Evolutionary conservation across 108 stramenopile species (phyloP).

Genomic region (Nitzschia palea): DNA sequence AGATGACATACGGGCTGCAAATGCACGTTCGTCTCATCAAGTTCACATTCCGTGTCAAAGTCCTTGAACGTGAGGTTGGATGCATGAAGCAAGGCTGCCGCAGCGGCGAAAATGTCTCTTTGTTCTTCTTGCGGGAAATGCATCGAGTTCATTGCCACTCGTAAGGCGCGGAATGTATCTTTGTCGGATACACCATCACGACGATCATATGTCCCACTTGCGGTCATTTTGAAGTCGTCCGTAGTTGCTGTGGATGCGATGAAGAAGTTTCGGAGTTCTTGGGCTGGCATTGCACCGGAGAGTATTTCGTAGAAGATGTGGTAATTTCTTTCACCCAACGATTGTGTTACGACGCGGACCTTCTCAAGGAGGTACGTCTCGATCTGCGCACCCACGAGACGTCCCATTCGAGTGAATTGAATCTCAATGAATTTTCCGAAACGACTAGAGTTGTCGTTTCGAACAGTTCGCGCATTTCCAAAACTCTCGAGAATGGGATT

Average conservation of each 20-base stretch:
- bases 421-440: slow-evolving; percentile 96
- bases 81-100: slow-evolving; percentile 82
- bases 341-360: slow-evolving; percentile 82
- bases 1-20: slow-evolving; percentile 63
- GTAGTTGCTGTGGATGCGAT: slow-evolving; percentile 50
- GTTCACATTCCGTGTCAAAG: slow-evolving; percentile 44
- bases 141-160: slow-evolving; percentile 50
- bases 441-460: slow-evolving; percentile 87
- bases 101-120: slow-evolving; percentile 57
- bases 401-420: slow-evolving; percentile 66
- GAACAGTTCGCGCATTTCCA: slow-evolving; percentile 92
- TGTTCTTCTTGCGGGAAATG: slow-evolving; percentile 65
- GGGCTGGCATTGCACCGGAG: slow-evolving; percentile 32
- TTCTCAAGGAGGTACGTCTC: slow-evolving; percentile 95
- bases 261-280: slow-evolving; percentile 54
- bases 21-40: slow-evolving; percentile 66
- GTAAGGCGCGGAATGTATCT: slow-evolving; percentile 67
- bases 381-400: slow-evolving; percentile 80
- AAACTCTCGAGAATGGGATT: slow-evolving; percentile 97
- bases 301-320: slow-evolving; percentile 90
- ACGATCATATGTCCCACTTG: slow-evolving; percentile 71
- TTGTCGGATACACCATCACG: slow-evolving; percentile 84
- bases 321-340: slow-evolving; percentile 90
- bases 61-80: slow-evolving; percentile 82
- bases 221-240: slow-evolving; percentile 79